These are phyloP conservation scores for Micractinium conductrix DNA, from an alignment of 139 green algal genomes.

Conservation along the genomic window DNA sequence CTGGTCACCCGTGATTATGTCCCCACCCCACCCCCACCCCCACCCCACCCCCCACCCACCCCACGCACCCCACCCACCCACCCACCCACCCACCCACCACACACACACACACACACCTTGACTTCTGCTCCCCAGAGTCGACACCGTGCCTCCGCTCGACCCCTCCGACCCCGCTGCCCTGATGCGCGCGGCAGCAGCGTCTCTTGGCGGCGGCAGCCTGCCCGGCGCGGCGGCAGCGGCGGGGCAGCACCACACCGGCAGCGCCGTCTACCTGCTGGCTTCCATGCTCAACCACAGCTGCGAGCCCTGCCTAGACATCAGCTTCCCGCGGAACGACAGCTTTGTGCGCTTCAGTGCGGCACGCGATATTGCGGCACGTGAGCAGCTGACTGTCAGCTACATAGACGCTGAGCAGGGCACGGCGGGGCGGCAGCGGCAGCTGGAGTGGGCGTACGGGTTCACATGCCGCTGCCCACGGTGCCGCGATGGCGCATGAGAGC, in stretches of 20 bases:
- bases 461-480: slow-evolving; percentile 57
- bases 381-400: slow-evolving; percentile 69
- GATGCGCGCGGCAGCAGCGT: slow-evolving; percentile 22
- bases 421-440: slow-evolving; percentile 23
- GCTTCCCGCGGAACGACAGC: slow-evolving; percentile 57
- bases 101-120: not conserved
- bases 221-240: not conserved
- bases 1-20: not conserved
- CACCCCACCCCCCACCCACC: no score
- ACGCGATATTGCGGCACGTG: slow-evolving; percentile 41
- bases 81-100: not conserved
- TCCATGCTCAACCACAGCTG: slow-evolving; percentile 76
- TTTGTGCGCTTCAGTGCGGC: slow-evolving; percentile 35
- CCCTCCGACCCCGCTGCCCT: slow-evolving; percentile 15
- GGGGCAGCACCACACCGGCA: slow-evolving; percentile 41
- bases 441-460: slow-evolving; percentile 67
- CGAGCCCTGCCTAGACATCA: slow-evolving; percentile 59
- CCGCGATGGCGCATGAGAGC: slow-evolving; percentile 34
- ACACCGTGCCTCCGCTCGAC: slow-evolving; percentile 38
- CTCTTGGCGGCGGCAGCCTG: not conserved
- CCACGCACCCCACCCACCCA: not conserved
- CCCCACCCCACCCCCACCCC: not conserved
- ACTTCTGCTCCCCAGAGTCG: slow-evolving; percentile 28
- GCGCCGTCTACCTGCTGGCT: slow-evolving; percentile 63
- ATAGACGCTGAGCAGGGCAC: slow-evolving; percentile 46